phyloP scores from a whole-genome alignment of 164 flowering plant genomes.

The Nelumbo lutea region DNA sequence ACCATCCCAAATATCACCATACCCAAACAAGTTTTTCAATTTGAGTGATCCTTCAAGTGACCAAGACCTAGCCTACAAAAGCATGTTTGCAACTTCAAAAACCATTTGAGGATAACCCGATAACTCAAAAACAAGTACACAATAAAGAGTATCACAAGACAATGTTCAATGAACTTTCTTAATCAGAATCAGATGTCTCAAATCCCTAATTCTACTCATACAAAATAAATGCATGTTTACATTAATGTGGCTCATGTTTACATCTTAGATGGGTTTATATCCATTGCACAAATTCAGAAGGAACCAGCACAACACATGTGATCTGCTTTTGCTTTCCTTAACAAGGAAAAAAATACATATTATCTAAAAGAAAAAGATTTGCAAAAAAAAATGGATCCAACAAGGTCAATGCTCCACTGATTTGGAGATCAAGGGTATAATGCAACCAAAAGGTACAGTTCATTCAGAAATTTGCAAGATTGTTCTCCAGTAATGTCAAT shows the following conservation, averaged over 20 bases:
- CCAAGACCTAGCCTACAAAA: slow-evolving; percentile 83
- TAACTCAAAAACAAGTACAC: slow-evolving; percentile 5
- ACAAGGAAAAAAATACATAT: neutral
- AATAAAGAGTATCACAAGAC: neutral
- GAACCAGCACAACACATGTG: too few species aligned
- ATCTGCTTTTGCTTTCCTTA: too few species aligned
- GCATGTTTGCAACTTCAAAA: slow-evolving; percentile 10
- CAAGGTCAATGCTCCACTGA: neutral
- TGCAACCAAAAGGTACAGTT: too few species aligned
- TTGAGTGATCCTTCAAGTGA: slow-evolving; percentile 78
- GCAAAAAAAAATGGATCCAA: too few species aligned
- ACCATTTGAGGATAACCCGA: neutral
- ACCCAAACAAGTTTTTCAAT: slow-evolving; percentile 75
- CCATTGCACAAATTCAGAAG: too few species aligned
- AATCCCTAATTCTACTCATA: neutral
- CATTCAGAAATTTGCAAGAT: too few species aligned
- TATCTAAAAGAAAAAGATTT: neutral
- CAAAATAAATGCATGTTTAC: too few species aligned
- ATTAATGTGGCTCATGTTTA: too few species aligned
- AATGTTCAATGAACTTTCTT: neutral
- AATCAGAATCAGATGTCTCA: neutral
- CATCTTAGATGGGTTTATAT: too few species aligned
- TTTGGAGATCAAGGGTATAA: too few species aligned
- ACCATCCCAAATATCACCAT: slow-evolving; percentile 91
- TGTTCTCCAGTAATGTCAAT: too few species aligned